Conservation (phyloP, 2,329 filamentous ascomycete species). For the Aspergillus oerlinghausenensis region DNA sequence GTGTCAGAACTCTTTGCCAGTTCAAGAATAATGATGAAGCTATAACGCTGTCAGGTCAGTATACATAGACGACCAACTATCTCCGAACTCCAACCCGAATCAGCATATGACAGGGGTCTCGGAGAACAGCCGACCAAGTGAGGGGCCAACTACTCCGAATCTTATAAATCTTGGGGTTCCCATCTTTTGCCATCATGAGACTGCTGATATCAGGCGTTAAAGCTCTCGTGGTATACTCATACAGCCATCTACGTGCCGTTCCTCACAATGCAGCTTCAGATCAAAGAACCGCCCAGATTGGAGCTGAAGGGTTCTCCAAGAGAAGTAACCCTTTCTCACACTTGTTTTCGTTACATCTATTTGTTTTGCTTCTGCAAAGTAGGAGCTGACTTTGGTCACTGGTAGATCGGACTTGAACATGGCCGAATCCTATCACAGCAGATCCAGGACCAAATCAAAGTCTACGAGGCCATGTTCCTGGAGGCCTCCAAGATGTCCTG, state of each 20-base stretch:
- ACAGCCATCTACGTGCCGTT: neutral
- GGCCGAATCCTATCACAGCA: constrained; percentile 37
- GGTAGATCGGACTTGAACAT: constrained; percentile 48
- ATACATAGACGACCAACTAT: neutral
- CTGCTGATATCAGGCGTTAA: neutral
- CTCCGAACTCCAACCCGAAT: neutral
- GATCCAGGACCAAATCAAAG: constrained; percentile 41
- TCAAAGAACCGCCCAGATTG: constrained; percentile 18
- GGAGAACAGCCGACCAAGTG: neutral
- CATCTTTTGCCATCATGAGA: neutral
- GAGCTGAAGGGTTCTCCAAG: constrained; percentile 20
- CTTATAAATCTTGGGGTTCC: neutral
- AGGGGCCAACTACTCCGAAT: neutral
- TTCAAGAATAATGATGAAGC: neutral
- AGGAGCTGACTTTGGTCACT: neutral
- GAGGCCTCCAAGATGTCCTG: constrained; percentile 46
- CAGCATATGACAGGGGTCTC: neutral
- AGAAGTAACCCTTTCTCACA: constrained; percentile 17
- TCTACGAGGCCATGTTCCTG: constrained; percentile 47
- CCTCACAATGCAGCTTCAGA: constrained; percentile 43
- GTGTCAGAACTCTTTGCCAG: neutral
- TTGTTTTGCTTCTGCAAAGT: neutral
- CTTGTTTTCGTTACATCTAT: neutral
- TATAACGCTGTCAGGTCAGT: neutral
- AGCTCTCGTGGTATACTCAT: neutral